Base-by-base conservation (phyloP, 164 flowering plant species). In the Piper betle region DNA sequence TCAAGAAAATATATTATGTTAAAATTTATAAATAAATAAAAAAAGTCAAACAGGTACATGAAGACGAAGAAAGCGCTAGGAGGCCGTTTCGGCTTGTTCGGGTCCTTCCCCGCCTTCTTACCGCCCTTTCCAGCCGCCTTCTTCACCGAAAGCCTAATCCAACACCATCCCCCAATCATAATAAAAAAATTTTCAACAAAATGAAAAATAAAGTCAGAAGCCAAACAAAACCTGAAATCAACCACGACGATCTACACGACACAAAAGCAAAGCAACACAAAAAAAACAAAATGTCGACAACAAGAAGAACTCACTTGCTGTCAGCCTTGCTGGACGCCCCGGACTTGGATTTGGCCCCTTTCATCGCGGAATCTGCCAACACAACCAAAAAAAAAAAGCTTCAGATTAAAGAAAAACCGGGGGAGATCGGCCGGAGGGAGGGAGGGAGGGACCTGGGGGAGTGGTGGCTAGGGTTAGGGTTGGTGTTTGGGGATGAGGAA, bases 61-160 rank as follows among this genome's bases (percentile, higher is more conserved):
- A 88, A 88, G 39, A 88, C 89, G 67, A 88, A 88, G 71, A 88
- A 88, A 55, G 96, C 96, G 71, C 92, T 88, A 2, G 88, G 77
- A 19, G 96, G 96, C 82, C 88, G 82, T 75, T 88, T 88, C 0
- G 96, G 94, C 80, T 80, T 87, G 82, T 89, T 89, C 2, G 97
- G 97, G 70, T 89, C 97, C 78, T 89, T 88, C 19, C 60, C 81
- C 2, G 83, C 67, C 74, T 88, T 84, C 18, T 57, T 66, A 69
- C 72, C 79, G 19, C 69, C 64, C 7, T 75, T 70, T 19, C 61
- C 33, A 56, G 7, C 80, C 55, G 64, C 67, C 62, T 60, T 69
- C 69, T 70, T 70, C 63, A 73, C 73, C 39, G 77, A 64, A 11
- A 73, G 61, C 69, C 75, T 72, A 55, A 41, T 6, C 11, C 50